Evolutionary conservation across 2,329 filamentous ascomycete species (phyloP), one percentile per base, ranked within the genome.

Genomic region (Penicillium corylophilum): DNA sequence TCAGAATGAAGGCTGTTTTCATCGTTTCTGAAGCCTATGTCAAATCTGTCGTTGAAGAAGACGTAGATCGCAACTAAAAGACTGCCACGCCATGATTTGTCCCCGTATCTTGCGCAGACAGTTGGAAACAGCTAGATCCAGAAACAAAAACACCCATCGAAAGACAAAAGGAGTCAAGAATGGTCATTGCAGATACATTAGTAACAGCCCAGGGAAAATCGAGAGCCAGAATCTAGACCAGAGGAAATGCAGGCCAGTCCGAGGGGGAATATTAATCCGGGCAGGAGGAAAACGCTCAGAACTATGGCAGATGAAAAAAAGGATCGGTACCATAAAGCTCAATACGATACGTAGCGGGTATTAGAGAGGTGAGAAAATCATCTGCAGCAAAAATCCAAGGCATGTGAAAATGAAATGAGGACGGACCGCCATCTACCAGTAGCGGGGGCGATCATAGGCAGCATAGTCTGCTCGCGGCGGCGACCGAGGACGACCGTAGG

Each of bases 401-500:
- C 23, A 47, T 50, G 52, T 38, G 41, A 48, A 50, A 42, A 67
- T 67, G 49, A 40, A 53, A 53, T n/a, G 33, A n/a, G 16, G 16
- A 42, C 18, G 40, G 22, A 12, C 41, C 43, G 45, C 20, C 59
- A 56, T 67, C 62, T 75, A 77, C 74, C 74, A 77, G 62, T 76
- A 76, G 49, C 68, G 67, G 49, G 71, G 73, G 49, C 73, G 73
- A 38, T 75, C 72, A 62, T 77, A 76, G 20, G 66, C 68, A 52
- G 64, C 64, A 59, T 76, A 75, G 39, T 72, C 71, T 44, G 66
- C 66, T 48, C 72, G 64, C 7, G 73, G 72, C 16, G 72, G 72
- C 47, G 68, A 69, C 41, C 74, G 69, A 31, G 78, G 77, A 46
- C 77, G 77, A 50, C 71, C 78, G 63, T 82, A 82, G 38, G 79